A percentile compares a stretch with the other conserved stretches of the same genome.
Conservation (phyloP, 2,329 filamentous ascomycete genomes). For the Diaporthe sp. region DNA sequence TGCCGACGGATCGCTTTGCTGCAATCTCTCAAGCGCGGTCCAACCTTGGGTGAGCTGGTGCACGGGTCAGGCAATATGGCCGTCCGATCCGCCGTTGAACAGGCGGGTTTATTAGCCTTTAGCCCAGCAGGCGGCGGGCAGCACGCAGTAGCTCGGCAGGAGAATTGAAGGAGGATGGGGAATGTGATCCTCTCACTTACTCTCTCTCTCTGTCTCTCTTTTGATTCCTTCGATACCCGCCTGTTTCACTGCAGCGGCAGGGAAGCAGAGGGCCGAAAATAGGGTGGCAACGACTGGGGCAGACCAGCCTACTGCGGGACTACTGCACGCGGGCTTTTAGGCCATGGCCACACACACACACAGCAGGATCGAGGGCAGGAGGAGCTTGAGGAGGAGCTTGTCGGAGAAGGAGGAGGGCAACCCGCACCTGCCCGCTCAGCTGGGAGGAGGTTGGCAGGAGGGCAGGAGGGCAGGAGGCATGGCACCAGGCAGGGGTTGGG, state of each 20-base stretch:
- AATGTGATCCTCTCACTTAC: not conserved
- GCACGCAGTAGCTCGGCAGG: not conserved
- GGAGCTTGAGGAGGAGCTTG: not conserved
- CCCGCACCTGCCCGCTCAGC: no score
- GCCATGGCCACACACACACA: not conserved
- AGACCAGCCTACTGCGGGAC: not conserved
- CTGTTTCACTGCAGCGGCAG: conserved; percentile 5
- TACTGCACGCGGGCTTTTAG: conserved; percentile 6
- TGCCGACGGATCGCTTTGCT: conserved; percentile 17
- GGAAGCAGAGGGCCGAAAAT: conserved; percentile 1
- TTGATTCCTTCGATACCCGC: not conserved
- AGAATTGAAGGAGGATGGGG: not conserved
- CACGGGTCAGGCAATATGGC: not conserved
- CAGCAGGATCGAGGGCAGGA: no score
- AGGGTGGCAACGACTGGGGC: conserved; percentile 15
- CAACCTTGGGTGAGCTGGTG: not conserved
- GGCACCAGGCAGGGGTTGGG: not conserved
- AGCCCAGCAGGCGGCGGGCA: not conserved
- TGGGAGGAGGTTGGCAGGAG: not conserved
- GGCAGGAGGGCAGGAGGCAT: not conserved
- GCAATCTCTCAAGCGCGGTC: conserved; percentile 19
- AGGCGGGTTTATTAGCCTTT: not conserved
- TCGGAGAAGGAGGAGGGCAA: no score
- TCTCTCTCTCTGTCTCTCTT: not conserved
- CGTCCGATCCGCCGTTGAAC: conserved; percentile 6